Percentiles rank a stretch among this genome's conserved stretches.
phyloP scores from a whole-genome alignment of 306 rosid genomes.

The Prunus mongolica region DNA sequence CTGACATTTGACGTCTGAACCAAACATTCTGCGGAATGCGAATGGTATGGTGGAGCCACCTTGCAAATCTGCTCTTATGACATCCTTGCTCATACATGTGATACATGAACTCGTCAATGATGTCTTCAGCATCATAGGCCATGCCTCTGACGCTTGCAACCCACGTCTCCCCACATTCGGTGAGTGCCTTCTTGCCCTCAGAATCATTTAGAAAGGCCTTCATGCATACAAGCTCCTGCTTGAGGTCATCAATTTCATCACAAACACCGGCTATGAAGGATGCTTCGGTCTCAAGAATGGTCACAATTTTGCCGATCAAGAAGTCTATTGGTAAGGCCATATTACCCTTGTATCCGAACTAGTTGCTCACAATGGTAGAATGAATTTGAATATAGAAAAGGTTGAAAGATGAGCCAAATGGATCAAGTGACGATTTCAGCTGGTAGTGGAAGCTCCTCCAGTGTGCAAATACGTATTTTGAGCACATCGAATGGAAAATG shows the following conservation, averaged over 20 bases:
- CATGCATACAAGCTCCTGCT: constrained; percentile 3
- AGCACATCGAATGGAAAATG: too few species aligned
- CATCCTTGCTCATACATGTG: background rate
- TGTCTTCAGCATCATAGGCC: constrained; percentile 5
- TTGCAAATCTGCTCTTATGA: background rate
- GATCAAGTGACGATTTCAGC: too few species aligned
- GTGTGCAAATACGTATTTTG: too few species aligned
- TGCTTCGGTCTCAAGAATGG: background rate
- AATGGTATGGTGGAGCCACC: background rate
- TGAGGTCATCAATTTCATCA: background rate
- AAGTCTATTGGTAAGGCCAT: background rate
- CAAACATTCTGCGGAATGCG: background rate
- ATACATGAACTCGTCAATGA: constrained; percentile 12
- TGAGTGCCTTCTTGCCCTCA: background rate
- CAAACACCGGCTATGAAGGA: background rate
- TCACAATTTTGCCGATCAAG: background rate
- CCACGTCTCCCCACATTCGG: background rate
- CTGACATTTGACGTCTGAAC: background rate
- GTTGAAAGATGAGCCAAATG: too few species aligned
- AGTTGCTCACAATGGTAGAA: too few species aligned
- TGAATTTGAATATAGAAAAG: too few species aligned
- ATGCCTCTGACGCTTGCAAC: background rate
- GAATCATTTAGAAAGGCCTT: constrained; percentile 2
- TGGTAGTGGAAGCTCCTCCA: too few species aligned
- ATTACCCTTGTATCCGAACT: background rate